Evolutionary conservation across 2,329 filamentous ascomycete species (phyloP), one percentile per base, ranked within the genome.

Genomic region (Thielaviopsis punctulata): DNA sequence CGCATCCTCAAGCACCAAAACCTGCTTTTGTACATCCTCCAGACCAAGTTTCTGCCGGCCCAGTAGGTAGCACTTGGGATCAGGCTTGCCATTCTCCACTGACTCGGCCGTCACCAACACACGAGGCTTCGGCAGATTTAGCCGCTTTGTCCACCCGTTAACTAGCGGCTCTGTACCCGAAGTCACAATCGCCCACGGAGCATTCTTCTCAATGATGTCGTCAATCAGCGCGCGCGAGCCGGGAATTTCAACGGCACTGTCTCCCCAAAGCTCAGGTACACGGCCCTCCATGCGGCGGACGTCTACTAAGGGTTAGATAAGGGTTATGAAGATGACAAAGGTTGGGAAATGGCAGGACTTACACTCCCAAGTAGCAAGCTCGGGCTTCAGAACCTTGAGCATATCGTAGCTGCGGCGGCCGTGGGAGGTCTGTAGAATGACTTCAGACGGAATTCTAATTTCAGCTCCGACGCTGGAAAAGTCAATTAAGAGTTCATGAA

Each of bases 341-440:
- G 39, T 13, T 21, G 43, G 13, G 15, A 22, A 25, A 49, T 10
- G 0, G 30, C n/a, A 4, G 52, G 27, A 77, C 85, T 69, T 68
- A 93, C 87, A 95, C 58, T 95, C 87, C 87, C 85, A 90, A 60
- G 83, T 95, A 43, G 92, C 92, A 63, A 87, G 86, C 59, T 85
- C 80, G 15, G 87, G 84, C 56, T 86, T 82, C 54, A 95, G 77
- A 24, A 89, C 70, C 63, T 77, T 77, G 54, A 98, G 73, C 2
- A 84, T 80, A 60, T 98, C 92, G 61, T 96, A 95, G 58, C 81
- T 87, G 54, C 92, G 74, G 55, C 90, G 79, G 56, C 92, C 92
- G 66, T 98, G 92, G 4, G 88, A 95, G 9, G 87, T 94, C 60
- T 86, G 76, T 23, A 96, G 75, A 60, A 98, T 96, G 45, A 83